phyloP scores from a whole-genome alignment of 2,329 filamentous ascomycete species.

The Hypoxylon sp. region DNA sequence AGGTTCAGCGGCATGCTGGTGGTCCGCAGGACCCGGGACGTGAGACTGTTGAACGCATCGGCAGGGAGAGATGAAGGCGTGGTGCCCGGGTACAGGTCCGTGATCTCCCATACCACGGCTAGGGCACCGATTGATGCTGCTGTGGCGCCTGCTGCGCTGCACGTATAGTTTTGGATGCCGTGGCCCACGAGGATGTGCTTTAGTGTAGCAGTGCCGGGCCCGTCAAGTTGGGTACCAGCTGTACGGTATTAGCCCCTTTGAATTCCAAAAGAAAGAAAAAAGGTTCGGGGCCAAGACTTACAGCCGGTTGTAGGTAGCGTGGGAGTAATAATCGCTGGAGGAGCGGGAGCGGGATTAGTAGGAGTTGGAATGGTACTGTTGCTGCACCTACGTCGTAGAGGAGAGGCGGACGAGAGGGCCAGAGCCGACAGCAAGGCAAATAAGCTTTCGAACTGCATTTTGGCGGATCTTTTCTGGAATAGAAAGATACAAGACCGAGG shows the following conservation, averaged over 20 bases:
- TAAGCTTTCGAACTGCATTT: conserved; percentile 51
- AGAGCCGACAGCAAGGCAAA: conserved; percentile 50
- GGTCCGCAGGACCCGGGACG: conserved; percentile 59
- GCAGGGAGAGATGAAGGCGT: conserved; percentile 56
- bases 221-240: conserved; percentile 61
- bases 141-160: conserved; percentile 56
- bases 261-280: background rate
- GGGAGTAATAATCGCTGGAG: conserved; percentile 46
- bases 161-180: conserved; percentile 79
- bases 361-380: conserved; percentile 28
- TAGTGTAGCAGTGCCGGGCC: conserved; percentile 59
- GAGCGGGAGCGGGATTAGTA: conserved; percentile 29
- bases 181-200: conserved; percentile 73
- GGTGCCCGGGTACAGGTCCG: conserved; percentile 64
- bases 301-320: conserved; percentile 59
- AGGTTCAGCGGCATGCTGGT: conserved; percentile 66
- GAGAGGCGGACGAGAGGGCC: conserved; percentile 49
- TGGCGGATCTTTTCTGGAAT: conserved; percentile 21
- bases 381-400: conserved; percentile 46
- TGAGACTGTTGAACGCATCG: conserved; percentile 59
- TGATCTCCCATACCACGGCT: conserved; percentile 73
- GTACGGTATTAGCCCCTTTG: conserved; percentile 19
- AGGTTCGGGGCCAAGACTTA: conserved; percentile 43
- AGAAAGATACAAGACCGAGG: conserved; percentile 13
- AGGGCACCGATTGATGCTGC: conserved; percentile 67